A percentile compares a stretch with the other conserved stretches of the same genome.
These are phyloP conservation scores for Simmondsia chinensis DNA, from an alignment of 148 eudicot species.

Conservation along the genomic window DNA sequence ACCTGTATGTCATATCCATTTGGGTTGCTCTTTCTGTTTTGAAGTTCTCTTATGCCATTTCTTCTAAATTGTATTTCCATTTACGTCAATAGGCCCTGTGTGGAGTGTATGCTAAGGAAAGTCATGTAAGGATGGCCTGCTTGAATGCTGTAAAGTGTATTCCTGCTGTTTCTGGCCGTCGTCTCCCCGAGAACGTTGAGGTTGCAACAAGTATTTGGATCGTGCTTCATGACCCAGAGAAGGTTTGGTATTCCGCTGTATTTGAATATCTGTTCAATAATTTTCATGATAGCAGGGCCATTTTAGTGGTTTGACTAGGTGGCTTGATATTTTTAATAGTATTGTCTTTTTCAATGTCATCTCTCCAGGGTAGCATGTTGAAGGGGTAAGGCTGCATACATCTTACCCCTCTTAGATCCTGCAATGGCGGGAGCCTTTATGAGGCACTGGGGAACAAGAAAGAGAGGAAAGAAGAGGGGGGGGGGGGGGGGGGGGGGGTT, in stretches of 20 bases:
- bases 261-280: background rate
- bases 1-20: constrained; percentile 41
- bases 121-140: constrained; percentile 93
- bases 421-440: too few species aligned
- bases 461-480: too few species aligned
- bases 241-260: constrained; percentile 36
- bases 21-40: constrained; percentile 1
- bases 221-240: constrained; percentile 89
- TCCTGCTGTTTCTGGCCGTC: constrained; percentile 76
- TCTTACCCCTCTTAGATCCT: too few species aligned
- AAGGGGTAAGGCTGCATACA: too few species aligned
- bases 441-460: too few species aligned
- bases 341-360: too few species aligned
- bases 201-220: constrained; percentile 93
- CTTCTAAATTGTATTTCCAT: constrained; percentile 1
- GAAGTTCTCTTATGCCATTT: background rate
- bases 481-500: too few species aligned
- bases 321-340: too few species aligned
- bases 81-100: constrained; percentile 52
- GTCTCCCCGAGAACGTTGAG: constrained; percentile 70
- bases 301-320: too few species aligned
- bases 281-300: too few species aligned
- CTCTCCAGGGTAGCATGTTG: too few species aligned
- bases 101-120: constrained; percentile 92
- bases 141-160: constrained; percentile 91